Base-by-base conservation (phyloP, 306 rosid genomes). In the Cicer cuneatum region DNA sequence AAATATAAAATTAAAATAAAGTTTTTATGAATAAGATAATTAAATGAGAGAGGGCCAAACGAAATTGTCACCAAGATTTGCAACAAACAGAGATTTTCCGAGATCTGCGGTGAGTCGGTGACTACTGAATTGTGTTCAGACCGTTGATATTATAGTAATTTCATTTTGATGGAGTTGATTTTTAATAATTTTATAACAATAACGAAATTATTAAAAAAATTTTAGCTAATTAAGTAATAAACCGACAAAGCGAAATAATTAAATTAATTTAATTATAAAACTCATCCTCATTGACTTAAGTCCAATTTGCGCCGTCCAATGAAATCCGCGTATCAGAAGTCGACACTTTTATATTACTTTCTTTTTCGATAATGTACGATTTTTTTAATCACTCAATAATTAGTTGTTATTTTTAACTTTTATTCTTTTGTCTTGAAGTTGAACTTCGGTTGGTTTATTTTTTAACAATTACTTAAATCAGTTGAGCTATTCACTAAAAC, bases 261-360 rank as follows among this genome's bases (percentile, higher is more conserved):
- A 60, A 48, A 39, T 35, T 42, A 2, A 58, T 16, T 59, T 37
- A 78, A 61, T 3, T 29, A 79, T 40, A 10, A 46, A 58, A 72
- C 8, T 33, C 53, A 73, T 75, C 67, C 19, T 29, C 76, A 53
- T 52, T 69, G 63, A 78, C 83, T 48, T 29, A 65, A 83, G 79
- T 79, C 57, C 40, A 78, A 76, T 87, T 88, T 60, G 47, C 40
- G 43, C 87, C 83, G 92, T 86, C 85, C 86, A 72, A 15, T 13
- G 60, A 82, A 86, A 92, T 89, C 64, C 76, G 75, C 87, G 74
- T 80, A 83, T 89, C 93, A 57, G 61, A 96, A 83, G 88, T 47
- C 96, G 85, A 72, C 49, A 41, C 24, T 4, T 7, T 42, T 53
- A n/a, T 46, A 15, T 24, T 24, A 24, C 2, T 2, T 24, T 24